Evolutionary conservation across 345 rosid genomes (phyloP), one percentile per base, ranked within the genome.

Genomic region (Eucalyptus polyanthemos): DNA sequence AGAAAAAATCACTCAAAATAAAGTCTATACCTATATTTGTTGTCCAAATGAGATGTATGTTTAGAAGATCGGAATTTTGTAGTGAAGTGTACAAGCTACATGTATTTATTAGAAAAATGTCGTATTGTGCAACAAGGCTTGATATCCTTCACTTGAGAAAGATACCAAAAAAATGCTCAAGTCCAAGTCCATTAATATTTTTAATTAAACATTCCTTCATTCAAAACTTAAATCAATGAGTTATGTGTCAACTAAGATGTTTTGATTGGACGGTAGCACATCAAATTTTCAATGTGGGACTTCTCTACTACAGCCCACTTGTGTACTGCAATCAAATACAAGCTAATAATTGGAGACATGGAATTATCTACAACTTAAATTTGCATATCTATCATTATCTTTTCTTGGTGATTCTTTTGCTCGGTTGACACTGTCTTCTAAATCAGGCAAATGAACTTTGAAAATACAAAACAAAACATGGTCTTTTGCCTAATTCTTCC

Each of bases 111-210:
- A 19, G 5, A 72, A 72, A 72, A 34, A 72, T 72, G 27, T 5
- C 2, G 2, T 72, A 42, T 37, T 19, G 22, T 1, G 0, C 22
- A 34, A 69, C 31, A 60, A 12, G 14, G 2, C 7, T 69, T 1
- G 2, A 69, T 69, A 16, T 53, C 81, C 27, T 72, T 72, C 45
- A 21, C 13, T 5, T 19, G 45, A 19, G 44, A 72, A 19, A 72
- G 45, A 37, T 72, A 72, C 45, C 45, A 8, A 69, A 37, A 24
- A 72, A 10, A 1, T 2, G 7, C 45, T 37, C 8, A 72, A 72
- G 27, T 34, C 8, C 4, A 5, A 37, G 14, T 9, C 14, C 27
- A 21, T 72, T 37, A 72, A 11, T 72, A 72, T 37, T 37, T 72
- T 37, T 37, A 72, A 42, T 72, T 19, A 42, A 40, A 19, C 14